Conservation (phyloP, 257 asterid species). For the Rubia yunnanensis region DNA sequence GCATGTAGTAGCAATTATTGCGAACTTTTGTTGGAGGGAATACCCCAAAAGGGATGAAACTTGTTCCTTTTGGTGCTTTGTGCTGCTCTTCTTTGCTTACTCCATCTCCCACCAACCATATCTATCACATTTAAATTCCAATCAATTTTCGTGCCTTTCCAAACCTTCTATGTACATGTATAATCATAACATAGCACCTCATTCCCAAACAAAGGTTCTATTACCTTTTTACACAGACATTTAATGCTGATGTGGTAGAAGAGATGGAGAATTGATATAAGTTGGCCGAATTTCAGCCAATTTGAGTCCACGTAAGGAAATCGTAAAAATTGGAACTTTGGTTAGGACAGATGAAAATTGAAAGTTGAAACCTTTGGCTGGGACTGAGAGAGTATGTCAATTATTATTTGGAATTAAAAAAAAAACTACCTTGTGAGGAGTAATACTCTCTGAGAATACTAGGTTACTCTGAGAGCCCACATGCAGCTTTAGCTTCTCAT, state of each 20-base stretch:
- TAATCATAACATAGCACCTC: too few species aligned
- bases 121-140: slow-evolving; percentile 26
- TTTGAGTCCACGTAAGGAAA: too few species aligned
- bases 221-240: too few species aligned
- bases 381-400: too few species aligned
- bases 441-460: slow-evolving; percentile 10
- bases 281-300: too few species aligned
- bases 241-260: too few species aligned
- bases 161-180: neutral
- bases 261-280: too few species aligned
- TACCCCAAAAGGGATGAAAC: slow-evolving; percentile 66
- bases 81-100: slow-evolving; percentile 52
- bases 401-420: neutral
- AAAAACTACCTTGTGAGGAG: slow-evolving; percentile 20
- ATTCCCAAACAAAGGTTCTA: too few species aligned
- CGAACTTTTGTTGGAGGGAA: slow-evolving; percentile 68
- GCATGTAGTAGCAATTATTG: slow-evolving; percentile 49
- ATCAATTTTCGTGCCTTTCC: neutral
- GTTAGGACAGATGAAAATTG: too few species aligned
- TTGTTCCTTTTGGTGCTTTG: slow-evolving; percentile 61
- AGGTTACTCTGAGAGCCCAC: slow-evolving; percentile 11
- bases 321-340: too few species aligned
- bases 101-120: slow-evolving; percentile 81
- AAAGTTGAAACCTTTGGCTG: too few species aligned
- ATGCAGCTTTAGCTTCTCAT: slow-evolving; percentile 18